Conservation (phyloP, 1,284 basidiomycete species). For the Tranzscheliella williamsii region DNA sequence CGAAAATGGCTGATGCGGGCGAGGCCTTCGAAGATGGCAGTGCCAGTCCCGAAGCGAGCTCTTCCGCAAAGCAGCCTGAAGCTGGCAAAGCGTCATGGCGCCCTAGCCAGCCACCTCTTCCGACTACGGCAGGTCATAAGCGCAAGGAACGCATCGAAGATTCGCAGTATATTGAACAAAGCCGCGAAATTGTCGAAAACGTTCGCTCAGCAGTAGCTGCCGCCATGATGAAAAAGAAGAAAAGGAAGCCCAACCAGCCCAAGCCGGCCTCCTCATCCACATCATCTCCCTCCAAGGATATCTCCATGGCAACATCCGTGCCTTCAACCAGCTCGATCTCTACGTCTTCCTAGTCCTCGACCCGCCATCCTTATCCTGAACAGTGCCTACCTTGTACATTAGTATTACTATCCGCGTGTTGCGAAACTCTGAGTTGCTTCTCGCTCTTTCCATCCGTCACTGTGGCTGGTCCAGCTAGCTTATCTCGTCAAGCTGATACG, state of each 20-base stretch:
- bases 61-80: not conserved
- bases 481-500: too few relatives aligned
- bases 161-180: constrained; percentile 87
- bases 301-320: not conserved
- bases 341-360: too few relatives aligned
- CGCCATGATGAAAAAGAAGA: constrained; percentile 47
- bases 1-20: constrained; percentile 50
- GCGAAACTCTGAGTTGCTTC: too few relatives aligned
- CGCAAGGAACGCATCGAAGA: constrained; percentile 79
- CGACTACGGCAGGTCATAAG: constrained; percentile 71
- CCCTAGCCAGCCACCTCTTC: not conserved
- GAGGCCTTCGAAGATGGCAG: constrained; percentile 37
- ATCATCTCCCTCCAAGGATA: too few relatives aligned
- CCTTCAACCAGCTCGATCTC: not conserved
- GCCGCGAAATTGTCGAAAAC: constrained; percentile 84
- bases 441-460: too few relatives aligned
- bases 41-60: constrained; percentile 14
- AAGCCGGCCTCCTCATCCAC: constrained; percentile 3
- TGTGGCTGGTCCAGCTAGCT: too few relatives aligned
- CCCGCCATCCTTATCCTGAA: too few relatives aligned
- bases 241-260: constrained; percentile 27
- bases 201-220: constrained; percentile 84
- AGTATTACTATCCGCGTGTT: too few relatives aligned
- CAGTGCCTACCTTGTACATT: too few relatives aligned
- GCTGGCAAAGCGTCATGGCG: not conserved